Percentiles rank a stretch among this genome's conserved stretches.
Conservation (phyloP, 2,329 filamentous ascomycete species). For the Cyanodermella asteris region DNA sequence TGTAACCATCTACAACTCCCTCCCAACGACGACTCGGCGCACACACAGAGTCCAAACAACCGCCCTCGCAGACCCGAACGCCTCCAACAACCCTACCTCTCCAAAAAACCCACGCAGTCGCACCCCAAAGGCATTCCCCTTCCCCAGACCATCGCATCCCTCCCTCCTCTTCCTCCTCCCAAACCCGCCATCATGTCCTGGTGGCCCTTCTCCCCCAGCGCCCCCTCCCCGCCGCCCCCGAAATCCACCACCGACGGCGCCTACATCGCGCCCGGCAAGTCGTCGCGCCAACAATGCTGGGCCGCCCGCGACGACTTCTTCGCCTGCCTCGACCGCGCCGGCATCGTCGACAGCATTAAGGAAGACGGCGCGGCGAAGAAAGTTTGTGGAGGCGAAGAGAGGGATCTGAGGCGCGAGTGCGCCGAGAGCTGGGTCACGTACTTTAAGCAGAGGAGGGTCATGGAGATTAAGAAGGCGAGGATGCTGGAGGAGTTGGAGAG, state of each 20-base stretch:
- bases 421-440: slow-evolving; percentile 67
- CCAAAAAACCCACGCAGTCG: too few species aligned
- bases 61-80: too few species aligned
- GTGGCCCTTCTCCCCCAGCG: slow-evolving; percentile 24
- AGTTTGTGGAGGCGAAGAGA: slow-evolving; percentile 37
- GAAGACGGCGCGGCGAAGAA: slow-evolving; percentile 33
- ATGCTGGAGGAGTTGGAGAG: slow-evolving; percentile 53
- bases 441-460: slow-evolving; percentile 54
- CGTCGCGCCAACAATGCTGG: slow-evolving; percentile 70
- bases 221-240: slow-evolving; percentile 11
- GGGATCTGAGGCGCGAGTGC: slow-evolving; percentile 63
- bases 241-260: slow-evolving; percentile 33
- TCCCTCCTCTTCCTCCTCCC: too few species aligned
- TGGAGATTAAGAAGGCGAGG: slow-evolving; percentile 68
- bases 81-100: too few species aligned
- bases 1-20: too few species aligned
- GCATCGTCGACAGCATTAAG: slow-evolving; percentile 54
- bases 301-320: slow-evolving; percentile 77
- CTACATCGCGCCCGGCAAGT: slow-evolving; percentile 63
- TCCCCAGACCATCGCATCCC: too few species aligned
- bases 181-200: too few species aligned
- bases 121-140: too few species aligned
- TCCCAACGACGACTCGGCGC: too few species aligned
- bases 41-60: too few species aligned
- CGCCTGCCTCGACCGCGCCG: slow-evolving; percentile 58